A percentile compares a stretch with the other conserved stretches of the same genome.
phyloP scores from a whole-genome alignment of 1,284 basidiomycete genomes.

The Cryptococcus sp. region DNA sequence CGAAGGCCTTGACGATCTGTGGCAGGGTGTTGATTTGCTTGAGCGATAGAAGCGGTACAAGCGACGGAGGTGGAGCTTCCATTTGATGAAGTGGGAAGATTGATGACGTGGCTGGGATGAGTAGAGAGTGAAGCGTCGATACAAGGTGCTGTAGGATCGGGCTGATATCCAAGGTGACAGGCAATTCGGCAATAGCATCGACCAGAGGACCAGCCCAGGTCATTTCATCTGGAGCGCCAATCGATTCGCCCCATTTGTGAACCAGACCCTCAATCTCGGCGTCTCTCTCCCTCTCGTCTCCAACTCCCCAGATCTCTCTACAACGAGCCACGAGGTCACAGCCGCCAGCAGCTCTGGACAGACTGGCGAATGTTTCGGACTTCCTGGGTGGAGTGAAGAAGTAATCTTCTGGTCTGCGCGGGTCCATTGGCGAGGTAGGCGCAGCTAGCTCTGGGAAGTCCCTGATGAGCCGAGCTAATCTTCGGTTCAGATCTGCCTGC shows the following conservation, averaged over 20 bases:
- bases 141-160: constrained; percentile 21
- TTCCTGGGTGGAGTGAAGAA: constrained; percentile 35
- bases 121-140: constrained; percentile 16
- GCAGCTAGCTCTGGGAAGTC: constrained; percentile 30
- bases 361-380: constrained; percentile 28
- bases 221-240: constrained; percentile 26
- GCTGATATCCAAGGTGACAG: not conserved
- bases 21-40: constrained; percentile 19
- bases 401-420: not conserved
- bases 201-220: constrained; percentile 13
- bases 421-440: not conserved
- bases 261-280: constrained; percentile 31
- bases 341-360: constrained; percentile 14
- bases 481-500: constrained; percentile 19
- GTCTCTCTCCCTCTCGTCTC: constrained; percentile 29
- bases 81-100: constrained; percentile 35
- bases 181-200: constrained; percentile 19
- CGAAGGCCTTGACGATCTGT: constrained; percentile 9
- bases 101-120: constrained; percentile 11
- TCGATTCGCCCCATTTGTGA: constrained; percentile 26
- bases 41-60: constrained; percentile 28
- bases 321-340: constrained; percentile 40
- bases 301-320: constrained; percentile 40
- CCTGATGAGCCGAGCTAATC: constrained; percentile 16
- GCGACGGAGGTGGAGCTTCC: constrained; percentile 19